Evolutionary conservation across 2,329 filamentous ascomycete species (phyloP).

Genomic region (Parasarocladium wereldwijsianum): DNA sequence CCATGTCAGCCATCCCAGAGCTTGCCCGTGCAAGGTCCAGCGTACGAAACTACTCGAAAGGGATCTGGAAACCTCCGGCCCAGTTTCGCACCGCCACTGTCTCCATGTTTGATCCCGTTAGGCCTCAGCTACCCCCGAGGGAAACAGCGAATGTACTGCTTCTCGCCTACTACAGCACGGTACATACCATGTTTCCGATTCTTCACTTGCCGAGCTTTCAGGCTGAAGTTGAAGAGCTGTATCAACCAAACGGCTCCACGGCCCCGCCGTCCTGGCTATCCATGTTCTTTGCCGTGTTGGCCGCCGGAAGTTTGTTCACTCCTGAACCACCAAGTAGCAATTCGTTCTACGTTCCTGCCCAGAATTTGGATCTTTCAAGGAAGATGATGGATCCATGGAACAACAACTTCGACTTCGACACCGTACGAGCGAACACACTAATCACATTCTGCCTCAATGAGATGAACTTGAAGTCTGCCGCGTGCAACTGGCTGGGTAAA

Average conservation of each 20-base stretch:
- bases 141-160: conserved; percentile 58
- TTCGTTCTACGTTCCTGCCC: conserved; percentile 36
- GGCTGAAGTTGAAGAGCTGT: conserved; percentile 61
- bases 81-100: conserved; percentile 43
- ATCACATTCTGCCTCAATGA: conserved; percentile 71
- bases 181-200: conserved; percentile 72
- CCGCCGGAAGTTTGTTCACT: conserved; percentile 65
- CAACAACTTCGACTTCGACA: conserved; percentile 61
- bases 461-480: conserved; percentile 71
- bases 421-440: conserved; percentile 58
- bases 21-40: conserved; percentile 58
- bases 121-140: conserved; percentile 56
- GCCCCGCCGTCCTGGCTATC: conserved; percentile 59
- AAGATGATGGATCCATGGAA: conserved; percentile 67
- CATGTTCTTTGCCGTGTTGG: conserved; percentile 70
- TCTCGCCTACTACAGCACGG: conserved; percentile 57
- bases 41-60: conserved; percentile 57
- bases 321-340: conserved; percentile 35
- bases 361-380: conserved; percentile 58
- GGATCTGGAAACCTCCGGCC: conserved; percentile 66
- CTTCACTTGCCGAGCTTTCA: conserved; percentile 80
- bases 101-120: conserved; percentile 32
- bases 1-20: conserved; percentile 49
- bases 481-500: conserved; percentile 73
- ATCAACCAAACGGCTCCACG: conserved; percentile 45